Percentiles rank a stretch among this genome's conserved stretches.
Evolutionary conservation across 345 rosid genomes (phyloP).

Genomic region (Populus euphratica): DNA sequence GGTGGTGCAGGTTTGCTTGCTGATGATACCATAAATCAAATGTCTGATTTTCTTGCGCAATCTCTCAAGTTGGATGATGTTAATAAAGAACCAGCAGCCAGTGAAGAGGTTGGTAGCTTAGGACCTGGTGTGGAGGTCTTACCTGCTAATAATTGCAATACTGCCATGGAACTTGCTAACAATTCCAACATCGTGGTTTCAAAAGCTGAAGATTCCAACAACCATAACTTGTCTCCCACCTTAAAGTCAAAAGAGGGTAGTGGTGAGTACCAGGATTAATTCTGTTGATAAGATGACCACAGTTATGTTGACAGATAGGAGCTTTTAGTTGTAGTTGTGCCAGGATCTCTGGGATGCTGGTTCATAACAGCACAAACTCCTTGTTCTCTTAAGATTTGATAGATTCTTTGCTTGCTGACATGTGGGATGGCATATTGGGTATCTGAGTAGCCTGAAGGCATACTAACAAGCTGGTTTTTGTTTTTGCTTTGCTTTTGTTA

Average conservation of each 20-base stretch:
- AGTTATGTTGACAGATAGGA: conserved; percentile 5
- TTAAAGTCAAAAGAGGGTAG: conserved; percentile 1
- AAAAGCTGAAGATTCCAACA: neutral
- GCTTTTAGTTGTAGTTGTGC: neutral
- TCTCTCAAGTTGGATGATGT: conserved; percentile 15
- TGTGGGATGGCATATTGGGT: conserved; percentile 1
- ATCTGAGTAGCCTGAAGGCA: neutral
- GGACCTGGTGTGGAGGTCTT: neutral
- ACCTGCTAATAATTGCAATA: neutral
- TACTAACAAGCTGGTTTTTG: conserved; percentile 16
- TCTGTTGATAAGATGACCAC: neutral
- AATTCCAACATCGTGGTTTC: neutral
- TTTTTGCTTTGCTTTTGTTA: neutral
- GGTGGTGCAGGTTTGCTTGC: conserved; percentile 20
- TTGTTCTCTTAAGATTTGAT: neutral
- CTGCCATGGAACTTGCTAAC: neutral
- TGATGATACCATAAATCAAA: conserved; percentile 33
- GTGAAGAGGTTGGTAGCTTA: neutral
- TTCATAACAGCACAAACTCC: neutral
- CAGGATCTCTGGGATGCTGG: neutral
- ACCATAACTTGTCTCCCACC: neutral
- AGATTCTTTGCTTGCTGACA: conserved; percentile 11
- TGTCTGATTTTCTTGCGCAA: conserved; percentile 41
- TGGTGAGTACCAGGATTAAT: neutral
- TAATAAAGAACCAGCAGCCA: conserved; percentile 8